These are phyloP conservation scores for Teratosphaeria viscida DNA, from an alignment of 2,329 filamentous ascomycete genomes.

Conservation along the genomic window DNA sequence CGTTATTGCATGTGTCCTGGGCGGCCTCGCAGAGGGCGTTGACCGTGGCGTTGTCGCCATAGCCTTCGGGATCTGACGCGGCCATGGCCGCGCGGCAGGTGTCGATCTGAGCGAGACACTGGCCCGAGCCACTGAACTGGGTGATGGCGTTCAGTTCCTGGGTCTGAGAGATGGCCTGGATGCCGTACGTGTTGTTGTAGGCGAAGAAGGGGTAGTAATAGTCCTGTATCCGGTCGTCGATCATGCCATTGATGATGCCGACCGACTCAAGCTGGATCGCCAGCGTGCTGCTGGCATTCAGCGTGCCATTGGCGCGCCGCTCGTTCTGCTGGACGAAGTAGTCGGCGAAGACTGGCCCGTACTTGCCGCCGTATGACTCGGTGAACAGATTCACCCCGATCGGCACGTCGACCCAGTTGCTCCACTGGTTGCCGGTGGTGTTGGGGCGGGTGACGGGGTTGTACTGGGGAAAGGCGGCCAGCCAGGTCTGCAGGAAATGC, in stretches of 20 bases:
- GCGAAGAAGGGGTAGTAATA: conserved; percentile 49
- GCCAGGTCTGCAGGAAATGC: conserved; percentile 53
- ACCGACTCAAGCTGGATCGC: conserved; percentile 52
- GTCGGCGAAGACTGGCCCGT: conserved; percentile 53
- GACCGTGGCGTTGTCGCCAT: conserved; percentile 23
- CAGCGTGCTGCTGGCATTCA: conserved; percentile 42
- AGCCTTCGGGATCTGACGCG: conserved; percentile 24
- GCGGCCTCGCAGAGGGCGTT: conserved; percentile 20
- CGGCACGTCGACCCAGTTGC: conserved; percentile 8
- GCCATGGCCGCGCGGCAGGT: conserved; percentile 24
- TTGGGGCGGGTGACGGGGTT: conserved; percentile 32
- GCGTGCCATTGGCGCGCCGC: conserved; percentile 40
- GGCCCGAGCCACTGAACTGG: conserved; percentile 34
- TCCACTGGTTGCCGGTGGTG: conserved; percentile 40
- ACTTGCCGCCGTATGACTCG: conserved; percentile 49
- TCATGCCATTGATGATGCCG: conserved; percentile 61
- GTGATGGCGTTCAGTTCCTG: conserved; percentile 36
- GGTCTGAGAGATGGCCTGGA: conserved; percentile 45
- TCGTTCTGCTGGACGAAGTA: conserved; percentile 53
- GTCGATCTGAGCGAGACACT: conserved; percentile 18
- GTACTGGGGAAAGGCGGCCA: conserved; percentile 33
- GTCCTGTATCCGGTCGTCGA: conserved; percentile 54
- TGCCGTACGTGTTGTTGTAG: conserved; percentile 55
- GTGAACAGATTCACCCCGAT: conserved; percentile 48
- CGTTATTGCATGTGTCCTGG: conserved; percentile 14